Base-by-base conservation (phyloP, 2,329 filamentous ascomycete genomes). In the Nemania sp. region DNA sequence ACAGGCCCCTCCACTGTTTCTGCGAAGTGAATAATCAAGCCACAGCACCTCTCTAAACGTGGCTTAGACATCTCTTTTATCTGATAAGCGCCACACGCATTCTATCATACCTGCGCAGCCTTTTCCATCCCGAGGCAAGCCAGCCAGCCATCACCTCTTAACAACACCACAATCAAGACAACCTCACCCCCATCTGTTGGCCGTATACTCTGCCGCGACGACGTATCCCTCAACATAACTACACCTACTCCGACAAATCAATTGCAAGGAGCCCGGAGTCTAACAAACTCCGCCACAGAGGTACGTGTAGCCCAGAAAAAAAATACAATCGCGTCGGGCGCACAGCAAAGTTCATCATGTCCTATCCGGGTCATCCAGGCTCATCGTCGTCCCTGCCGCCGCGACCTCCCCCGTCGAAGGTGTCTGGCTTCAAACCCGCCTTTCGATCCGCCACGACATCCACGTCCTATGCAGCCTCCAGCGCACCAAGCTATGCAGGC, bases 281-380 rank as follows among this genome's bases (percentile, higher is more conserved):
- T 53, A 36, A 26, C 7, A 41, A 42, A 31, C 36, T 54, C 52
- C 33, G 36, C 40, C 55, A 40, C 36, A 77, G 65, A 80, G 79
- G 79, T 81, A 81, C 78, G 78, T 75, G 65, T 62, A 50, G 61
- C 57, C 54, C 54, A 66, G 64, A 64, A 68, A 68, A 61, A 66
- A 60, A 59, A 67, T 60, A 64, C 57, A 59, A 55, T 52, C 58
- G 55, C 57, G 57, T 64, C 60, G 64, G 66, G 65, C 68, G 64
- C 68, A 70, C 74, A 69, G 65, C 62, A 79, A 74, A 75, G 54
- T 85, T 85, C 82, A 86, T 85, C 81, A 93, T 93, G 90, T 87
- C 89, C 75, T 90, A 90, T 81, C 87, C 89, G 75, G 87, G 86
- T 70, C 88, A 88, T 88, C 88, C 90, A 90, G 89, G 89, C 72